Evolutionary conservation across 805 yeast genomes (phyloP), one percentile per base, ranked within the genome.

Genomic region (Maudiozyma turicensis): DNA sequence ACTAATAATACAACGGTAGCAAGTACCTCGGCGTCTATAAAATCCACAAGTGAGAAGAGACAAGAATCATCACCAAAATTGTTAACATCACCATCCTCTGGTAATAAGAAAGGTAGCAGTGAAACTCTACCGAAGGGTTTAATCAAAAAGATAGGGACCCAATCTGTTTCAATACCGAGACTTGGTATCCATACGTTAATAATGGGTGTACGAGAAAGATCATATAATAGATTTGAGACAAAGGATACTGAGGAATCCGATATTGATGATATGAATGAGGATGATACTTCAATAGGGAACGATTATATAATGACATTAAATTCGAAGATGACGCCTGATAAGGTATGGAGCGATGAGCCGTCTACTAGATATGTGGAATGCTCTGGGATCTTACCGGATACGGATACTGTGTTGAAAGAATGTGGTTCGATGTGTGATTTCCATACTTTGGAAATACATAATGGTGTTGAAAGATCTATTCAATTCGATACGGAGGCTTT

Each of bases 131-230:
- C 54, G 5, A 47, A 49, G 42, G 52, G 54, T 3, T 35, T 56
- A 9, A 52, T 53, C 47, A 47, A 56, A 44, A 50, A 59, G 58
- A 43, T 82, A 50, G 69, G 82, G 13, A 65, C 72, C 52, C 50
- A 81, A 28, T 52, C 76, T n/a, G 70, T 75, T 52, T 63, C 69
- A 1, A 58, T 84, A 5, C 93, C 93, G 0, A 69, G 80, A 49
- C 58, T 75, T 30, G 93, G 93, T 0, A 58, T 85, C 0, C 83
- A 76, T 47, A 75, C 89, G 0, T 67, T 83, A 6, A 82, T 84
- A 0, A 74, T 78, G 60, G 86, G 89, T 0, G 64, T 74, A 11
- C 69, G 74, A 47, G 73, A 74, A 43, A 59, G 67, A 20, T 50
- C 68, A 9, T 64, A 48, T 49, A 64, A 55, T 61, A 69, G 58